Conservation (phyloP, 352 stramenopile genomes). For the Phytopythium ostracodes region DNA sequence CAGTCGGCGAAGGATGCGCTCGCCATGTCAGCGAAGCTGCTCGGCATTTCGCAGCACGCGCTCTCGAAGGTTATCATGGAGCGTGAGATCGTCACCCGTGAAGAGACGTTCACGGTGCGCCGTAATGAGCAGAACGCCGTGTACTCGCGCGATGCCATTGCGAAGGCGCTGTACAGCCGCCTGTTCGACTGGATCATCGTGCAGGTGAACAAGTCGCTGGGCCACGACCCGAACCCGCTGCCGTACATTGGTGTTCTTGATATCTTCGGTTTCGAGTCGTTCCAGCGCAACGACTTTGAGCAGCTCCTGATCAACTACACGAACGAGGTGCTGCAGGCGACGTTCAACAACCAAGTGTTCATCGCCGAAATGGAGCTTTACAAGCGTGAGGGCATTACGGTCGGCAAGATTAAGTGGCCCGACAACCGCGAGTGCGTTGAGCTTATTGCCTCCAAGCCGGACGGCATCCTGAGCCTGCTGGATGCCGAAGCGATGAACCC, state of each 20-base stretch:
- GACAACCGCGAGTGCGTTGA: slow-evolving; percentile 92
- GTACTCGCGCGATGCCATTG: slow-evolving; percentile 90
- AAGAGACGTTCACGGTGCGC: slow-evolving; percentile 80
- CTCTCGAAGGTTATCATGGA: slow-evolving; percentile 83
- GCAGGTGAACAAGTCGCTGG: slow-evolving; percentile 88
- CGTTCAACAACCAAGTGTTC: slow-evolving; percentile 89
- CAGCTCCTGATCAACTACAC: slow-evolving; percentile 91
- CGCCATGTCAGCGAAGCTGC: slow-evolving; percentile 41
- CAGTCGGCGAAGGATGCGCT: slow-evolving; percentile 59
- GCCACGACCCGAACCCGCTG: slow-evolving; percentile 68
- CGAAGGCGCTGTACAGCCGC: slow-evolving; percentile 91
- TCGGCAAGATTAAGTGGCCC: slow-evolving; percentile 88
- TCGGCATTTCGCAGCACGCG: slow-evolving; percentile 59
- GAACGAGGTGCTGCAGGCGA: slow-evolving; percentile 85
- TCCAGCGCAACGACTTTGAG: slow-evolving; percentile 90
- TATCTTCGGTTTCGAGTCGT: slow-evolving; percentile 91
- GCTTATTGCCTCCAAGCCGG: slow-evolving; percentile 79
- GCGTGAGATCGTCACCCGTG: slow-evolving; percentile 81
- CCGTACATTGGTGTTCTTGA: slow-evolving; percentile 90
- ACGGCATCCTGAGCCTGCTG: slow-evolving; percentile 76
- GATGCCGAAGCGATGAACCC: slow-evolving; percentile 89
- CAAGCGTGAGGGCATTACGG: slow-evolving; percentile 88
- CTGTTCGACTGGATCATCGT: slow-evolving; percentile 93
- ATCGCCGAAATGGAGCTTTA: slow-evolving; percentile 89
- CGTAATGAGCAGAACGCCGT: slow-evolving; percentile 77